These are phyloP conservation scores for Neoboletus brunneissimus DNA, from an alignment of 768 basidiomycete species.

Conservation along the genomic window DNA sequence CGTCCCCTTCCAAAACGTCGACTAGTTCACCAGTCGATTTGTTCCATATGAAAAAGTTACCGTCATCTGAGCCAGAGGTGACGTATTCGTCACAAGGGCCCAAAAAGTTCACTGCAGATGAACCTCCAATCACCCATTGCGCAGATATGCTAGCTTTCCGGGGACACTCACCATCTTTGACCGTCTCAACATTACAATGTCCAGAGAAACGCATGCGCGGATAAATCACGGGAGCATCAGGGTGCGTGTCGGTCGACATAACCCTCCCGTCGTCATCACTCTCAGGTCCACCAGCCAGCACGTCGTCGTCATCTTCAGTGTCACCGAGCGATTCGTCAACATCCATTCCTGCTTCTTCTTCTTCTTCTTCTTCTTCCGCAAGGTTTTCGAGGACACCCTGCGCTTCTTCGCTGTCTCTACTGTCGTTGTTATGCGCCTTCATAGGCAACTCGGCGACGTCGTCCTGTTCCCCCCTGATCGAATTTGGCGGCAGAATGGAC, in stretches of 20 bases:
- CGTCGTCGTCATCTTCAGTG: slow-evolving; percentile 26
- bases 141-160: background rate
- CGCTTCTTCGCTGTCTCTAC: slow-evolving; percentile 3
- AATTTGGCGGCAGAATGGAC: slow-evolving; percentile 32
- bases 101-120: slow-evolving; percentile 72
- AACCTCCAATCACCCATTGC: background rate
- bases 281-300: slow-evolving; percentile 26
- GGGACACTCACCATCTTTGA: slow-evolving; percentile 73
- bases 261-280: slow-evolving; percentile 34
- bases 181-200: slow-evolving; percentile 74
- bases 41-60: slow-evolving; percentile 84
- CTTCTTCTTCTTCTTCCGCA: slow-evolving; percentile 25
- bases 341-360: slow-evolving; percentile 27
- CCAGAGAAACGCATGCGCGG: slow-evolving; percentile 67
- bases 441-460: background rate
- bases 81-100: slow-evolving; percentile 77
- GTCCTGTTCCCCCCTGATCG: slow-evolving; percentile 1
- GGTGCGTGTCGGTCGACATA: slow-evolving; percentile 21
- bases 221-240: slow-evolving; percentile 50
- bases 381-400: background rate
- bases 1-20: slow-evolving; percentile 83
- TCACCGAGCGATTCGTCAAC: slow-evolving; percentile 31
- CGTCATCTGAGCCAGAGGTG: slow-evolving; percentile 83
- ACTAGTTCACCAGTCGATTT: slow-evolving; percentile 62
- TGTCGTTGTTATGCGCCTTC: background rate